Evolutionary conservation across 352 stramenopile species (phyloP).

Genomic region (Phytophthora hibernalis): DNA sequence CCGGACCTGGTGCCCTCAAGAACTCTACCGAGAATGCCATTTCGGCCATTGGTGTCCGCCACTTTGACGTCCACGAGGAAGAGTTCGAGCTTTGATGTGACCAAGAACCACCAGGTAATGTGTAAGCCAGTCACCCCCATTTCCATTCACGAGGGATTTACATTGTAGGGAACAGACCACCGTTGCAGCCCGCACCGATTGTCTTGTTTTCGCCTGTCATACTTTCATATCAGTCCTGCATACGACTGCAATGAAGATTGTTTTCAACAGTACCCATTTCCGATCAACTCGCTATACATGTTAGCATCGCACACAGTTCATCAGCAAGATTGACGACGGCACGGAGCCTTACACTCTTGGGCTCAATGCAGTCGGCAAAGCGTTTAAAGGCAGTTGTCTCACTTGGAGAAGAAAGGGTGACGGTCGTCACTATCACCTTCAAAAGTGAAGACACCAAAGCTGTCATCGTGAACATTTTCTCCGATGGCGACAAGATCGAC

Average conservation of each 20-base stretch:
- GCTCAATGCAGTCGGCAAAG: slow-evolving; percentile 40
- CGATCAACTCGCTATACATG: too few relatives aligned
- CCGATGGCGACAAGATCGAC: slow-evolving; percentile 31
- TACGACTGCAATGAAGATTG: neutral
- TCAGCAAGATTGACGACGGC: slow-evolving; percentile 44
- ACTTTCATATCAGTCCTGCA: neutral
- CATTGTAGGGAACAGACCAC: neutral
- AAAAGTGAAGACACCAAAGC: slow-evolving; percentile 20
- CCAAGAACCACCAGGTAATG: neutral
- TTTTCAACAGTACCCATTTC: neutral
- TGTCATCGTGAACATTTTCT: slow-evolving; percentile 21
- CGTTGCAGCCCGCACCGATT: neutral
- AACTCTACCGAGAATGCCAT: slow-evolving; percentile 20
- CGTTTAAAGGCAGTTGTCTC: slow-evolving; percentile 39
- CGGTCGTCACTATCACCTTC: slow-evolving; percentile 46
- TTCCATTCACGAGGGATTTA: neutral
- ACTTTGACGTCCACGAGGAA: slow-evolving; percentile 38
- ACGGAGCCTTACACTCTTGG: slow-evolving; percentile 40
- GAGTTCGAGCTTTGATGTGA: slow-evolving; percentile 32
- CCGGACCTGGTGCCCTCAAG: slow-evolving; percentile 40
- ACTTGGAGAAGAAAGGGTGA: slow-evolving; percentile 46
- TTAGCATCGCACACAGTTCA: slow-evolving; percentile 20
- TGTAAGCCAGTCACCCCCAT: neutral
- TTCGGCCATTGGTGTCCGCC: slow-evolving; percentile 9
- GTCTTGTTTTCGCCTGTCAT: neutral